These are phyloP conservation scores for Daldinia sp. DNA, from an alignment of 2,329 filamentous ascomycete genomes.

Conservation along the genomic window DNA sequence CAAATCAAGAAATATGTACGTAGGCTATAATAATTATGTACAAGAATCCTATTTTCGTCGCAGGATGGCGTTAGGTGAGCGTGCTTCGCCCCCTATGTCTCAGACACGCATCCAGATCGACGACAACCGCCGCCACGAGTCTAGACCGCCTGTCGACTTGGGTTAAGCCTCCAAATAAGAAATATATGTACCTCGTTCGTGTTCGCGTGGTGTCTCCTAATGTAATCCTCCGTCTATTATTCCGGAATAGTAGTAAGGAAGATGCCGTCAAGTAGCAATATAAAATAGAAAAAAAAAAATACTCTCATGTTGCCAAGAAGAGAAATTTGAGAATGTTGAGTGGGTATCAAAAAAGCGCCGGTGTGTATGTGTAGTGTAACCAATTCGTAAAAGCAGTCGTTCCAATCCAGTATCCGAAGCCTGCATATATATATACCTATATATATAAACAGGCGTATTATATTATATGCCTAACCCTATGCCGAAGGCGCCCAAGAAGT, in stretches of 20 bases:
- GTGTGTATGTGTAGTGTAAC: slow-evolving; percentile 9
- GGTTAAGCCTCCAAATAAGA: neutral
- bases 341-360: slow-evolving; percentile 36
- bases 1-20: neutral
- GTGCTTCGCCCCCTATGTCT: slow-evolving; percentile 30
- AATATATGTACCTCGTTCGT: slow-evolving; percentile 1
- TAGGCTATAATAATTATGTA: slow-evolving; percentile 10
- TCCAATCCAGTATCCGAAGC: slow-evolving; percentile 19
- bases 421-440: too few relatives aligned
- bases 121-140: slow-evolving; percentile 14
- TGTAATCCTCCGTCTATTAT: slow-evolving; percentile 12
- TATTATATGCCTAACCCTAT: slow-evolving; percentile 15
- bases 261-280: slow-evolving; percentile 4
- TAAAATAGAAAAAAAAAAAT: slow-evolving; percentile 15
- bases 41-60: slow-evolving; percentile 28
- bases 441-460: slow-evolving; percentile 15
- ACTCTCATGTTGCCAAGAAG: slow-evolving; percentile 1
- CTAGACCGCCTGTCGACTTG: neutral
- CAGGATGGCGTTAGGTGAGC: slow-evolving; percentile 14
- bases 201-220: neutral
- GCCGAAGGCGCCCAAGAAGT: slow-evolving; percentile 29
- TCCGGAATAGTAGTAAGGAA: neutral
- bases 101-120: slow-evolving; percentile 12
- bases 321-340: slow-evolving; percentile 8
- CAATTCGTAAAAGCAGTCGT: slow-evolving; percentile 34